phyloP scores from a whole-genome alignment of 345 rosid species.

The Murraya paniculata region DNA sequence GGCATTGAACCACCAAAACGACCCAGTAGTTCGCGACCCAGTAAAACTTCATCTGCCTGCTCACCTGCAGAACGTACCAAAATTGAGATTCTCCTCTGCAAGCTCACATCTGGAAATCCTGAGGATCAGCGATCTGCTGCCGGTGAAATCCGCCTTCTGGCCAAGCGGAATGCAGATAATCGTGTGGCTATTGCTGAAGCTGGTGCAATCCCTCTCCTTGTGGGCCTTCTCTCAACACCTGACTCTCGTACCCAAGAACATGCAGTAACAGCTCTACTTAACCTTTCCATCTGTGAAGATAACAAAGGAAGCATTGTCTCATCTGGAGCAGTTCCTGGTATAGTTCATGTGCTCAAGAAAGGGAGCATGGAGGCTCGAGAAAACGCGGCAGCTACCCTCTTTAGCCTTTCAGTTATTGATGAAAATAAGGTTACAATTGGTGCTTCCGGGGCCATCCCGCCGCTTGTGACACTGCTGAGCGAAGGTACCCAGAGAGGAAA shows the following conservation, averaged over 20 bases:
- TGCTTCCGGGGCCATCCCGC: constrained; percentile 79
- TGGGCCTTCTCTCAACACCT: constrained; percentile 71
- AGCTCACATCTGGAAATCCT: constrained; percentile 67
- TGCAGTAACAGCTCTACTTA: constrained; percentile 89
- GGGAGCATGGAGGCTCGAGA: constrained; percentile 99
- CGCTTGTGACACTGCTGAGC: constrained; percentile 71
- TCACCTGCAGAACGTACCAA: constrained; percentile 73
- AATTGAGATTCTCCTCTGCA: constrained; percentile 72
- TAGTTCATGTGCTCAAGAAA: constrained; percentile 86
- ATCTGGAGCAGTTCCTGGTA: constrained; percentile 91
- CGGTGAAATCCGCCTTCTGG: constrained; percentile 94
- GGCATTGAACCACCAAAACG: constrained; percentile 88
- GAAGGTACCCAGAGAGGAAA: constrained; percentile 96
- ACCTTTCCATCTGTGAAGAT: constrained; percentile 94
- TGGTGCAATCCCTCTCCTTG: constrained; percentile 94
- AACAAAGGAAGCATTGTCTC: constrained; percentile 89
- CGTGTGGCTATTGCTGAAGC: constrained; percentile 99
- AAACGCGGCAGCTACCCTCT: constrained; percentile 97
- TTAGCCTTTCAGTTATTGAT: constrained; percentile 91
- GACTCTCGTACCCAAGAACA: constrained; percentile 95
- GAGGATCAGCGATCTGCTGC: constrained; percentile 89
- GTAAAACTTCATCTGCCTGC: constrained; percentile 53
- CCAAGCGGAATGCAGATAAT: constrained; percentile 93
- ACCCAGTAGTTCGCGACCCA: constrained; percentile 63
- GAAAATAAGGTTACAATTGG: constrained; percentile 94